These are phyloP conservation scores for Poa pratensis DNA, from an alignment of 176 grass and related monocot genomes.

Conservation along the genomic window DNA sequence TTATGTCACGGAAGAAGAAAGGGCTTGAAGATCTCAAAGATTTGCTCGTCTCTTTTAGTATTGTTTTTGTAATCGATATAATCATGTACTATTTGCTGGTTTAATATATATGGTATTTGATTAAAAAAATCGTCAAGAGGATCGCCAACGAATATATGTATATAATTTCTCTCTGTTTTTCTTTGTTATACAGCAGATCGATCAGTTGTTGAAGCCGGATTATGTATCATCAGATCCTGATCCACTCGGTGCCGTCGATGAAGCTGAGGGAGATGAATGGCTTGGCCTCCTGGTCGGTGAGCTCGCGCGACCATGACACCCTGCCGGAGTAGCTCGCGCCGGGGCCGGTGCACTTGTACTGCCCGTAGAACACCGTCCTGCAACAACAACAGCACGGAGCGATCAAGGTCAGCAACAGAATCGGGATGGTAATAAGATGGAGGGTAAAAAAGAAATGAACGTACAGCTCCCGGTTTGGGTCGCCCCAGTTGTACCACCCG, in stretches of 20 bases:
- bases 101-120: too few relatives aligned
- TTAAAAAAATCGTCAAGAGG: too few relatives aligned
- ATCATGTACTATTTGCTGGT: too few relatives aligned
- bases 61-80: too few relatives aligned
- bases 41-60: too few relatives aligned
- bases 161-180: background rate
- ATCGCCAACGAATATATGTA: too few relatives aligned
- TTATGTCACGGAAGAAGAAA: too few relatives aligned
- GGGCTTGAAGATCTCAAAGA: too few relatives aligned
- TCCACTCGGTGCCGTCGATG: conserved; percentile 80
- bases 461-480: conserved; percentile 78
- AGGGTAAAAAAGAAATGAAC: background rate
- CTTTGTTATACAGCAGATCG: conserved; percentile 36
- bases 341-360: conserved; percentile 89
- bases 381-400: background rate
- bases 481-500: conserved; percentile 94
- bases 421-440: background rate
- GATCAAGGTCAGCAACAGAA: too few relatives aligned
- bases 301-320: conserved; percentile 81
- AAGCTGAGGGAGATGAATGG: conserved; percentile 82
- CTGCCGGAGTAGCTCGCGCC: conserved; percentile 65
- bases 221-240: conserved; percentile 64
- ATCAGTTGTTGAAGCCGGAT: too few relatives aligned
- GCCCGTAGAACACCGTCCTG: conserved; percentile 99
- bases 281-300: conserved; percentile 90